Base-by-base conservation (phyloP, 192 early-diverging fungal genomes). In the Coemansia umbellata region DNA sequence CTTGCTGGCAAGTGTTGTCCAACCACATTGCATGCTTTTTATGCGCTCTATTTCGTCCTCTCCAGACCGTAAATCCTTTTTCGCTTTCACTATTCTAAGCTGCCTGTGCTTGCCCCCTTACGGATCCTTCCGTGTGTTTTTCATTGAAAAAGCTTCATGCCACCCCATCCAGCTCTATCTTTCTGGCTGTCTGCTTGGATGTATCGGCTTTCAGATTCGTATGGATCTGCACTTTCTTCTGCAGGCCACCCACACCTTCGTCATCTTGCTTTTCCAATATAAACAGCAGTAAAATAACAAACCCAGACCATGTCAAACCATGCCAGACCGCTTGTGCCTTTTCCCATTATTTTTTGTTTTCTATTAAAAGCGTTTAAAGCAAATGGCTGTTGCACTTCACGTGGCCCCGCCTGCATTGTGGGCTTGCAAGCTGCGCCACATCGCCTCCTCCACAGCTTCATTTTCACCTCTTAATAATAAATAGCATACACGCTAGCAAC, bases 41-140 rank as follows among this genome's bases (percentile, higher is more conserved):
- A 8, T 35, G 33, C 33, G n/a, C 33, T 26, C n/a, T n/a, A n/a
- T n/a, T n/a, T n/a, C n/a, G n/a, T n/a, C n/a, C n/a, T n/a, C n/a
- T 5, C n/a, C 43, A 45, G 43, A 45, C 43, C 26, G 43, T 45
- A 22, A 50, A 24, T 35, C 32, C 31, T 35, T 31, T 27, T 19
- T 39, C 4, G 37, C 37, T 5, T 3, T 3, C 37, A 5, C 40
- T 42, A 42, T 42, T 42, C n/a, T n/a, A n/a, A n/a, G n/a, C n/a
- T n/a, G n/a, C n/a, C n/a, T n/a, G n/a, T n/a, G n/a, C n/a, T n/a
- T n/a, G n/a, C n/a, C n/a, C n/a, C n/a, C n/a, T n/a, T n/a, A n/a
- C n/a, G n/a, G n/a, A n/a, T n/a, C n/a, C n/a, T n/a, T n/a, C n/a
- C n/a, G n/a, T n/a, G 14, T 21, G 23, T 21, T 21, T 41, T 41